A percentile compares a stretch with the other conserved stretches of the same genome.
These are phyloP conservation scores for Colletotrichum tropicicola DNA, from an alignment of 2,329 filamentous ascomycete genomes.

Conservation along the genomic window DNA sequence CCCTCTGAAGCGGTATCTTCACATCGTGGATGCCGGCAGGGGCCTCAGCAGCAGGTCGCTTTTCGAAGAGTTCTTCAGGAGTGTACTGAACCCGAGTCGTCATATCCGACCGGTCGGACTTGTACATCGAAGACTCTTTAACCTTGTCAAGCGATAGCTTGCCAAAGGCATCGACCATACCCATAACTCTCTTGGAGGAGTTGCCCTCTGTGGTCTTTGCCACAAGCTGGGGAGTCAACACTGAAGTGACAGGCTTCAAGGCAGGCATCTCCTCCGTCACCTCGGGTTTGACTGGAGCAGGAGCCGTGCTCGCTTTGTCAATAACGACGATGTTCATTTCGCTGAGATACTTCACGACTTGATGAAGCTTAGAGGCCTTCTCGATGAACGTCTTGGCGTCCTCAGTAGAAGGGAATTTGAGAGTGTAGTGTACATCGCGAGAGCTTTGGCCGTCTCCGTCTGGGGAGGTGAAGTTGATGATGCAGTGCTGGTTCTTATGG, in stretches of 20 bases:
- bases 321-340: not conserved
- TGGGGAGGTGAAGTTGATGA: not conserved
- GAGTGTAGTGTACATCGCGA: not conserved
- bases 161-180: conserved; percentile 6
- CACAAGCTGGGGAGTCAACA: not conserved
- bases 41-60: not conserved
- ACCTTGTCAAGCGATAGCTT: conserved; percentile 12
- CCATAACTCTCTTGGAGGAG: not conserved
- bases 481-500: not conserved
- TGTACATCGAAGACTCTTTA: conserved; percentile 18
- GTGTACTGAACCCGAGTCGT: conserved; percentile 1
- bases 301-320: not conserved
- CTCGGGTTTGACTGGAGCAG: not conserved
- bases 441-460: not conserved
- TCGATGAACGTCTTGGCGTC: not conserved
- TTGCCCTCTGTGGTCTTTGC: not conserved
- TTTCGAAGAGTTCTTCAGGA: not conserved
- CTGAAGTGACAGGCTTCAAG: too few relatives aligned
- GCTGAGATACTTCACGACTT: not conserved
- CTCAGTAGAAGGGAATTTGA: not conserved
- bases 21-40: conserved; percentile 12
- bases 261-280: too few relatives aligned
- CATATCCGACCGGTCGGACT: not conserved
- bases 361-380: not conserved
- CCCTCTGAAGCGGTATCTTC: not conserved